Evolutionary conservation across 139 green algal species (phyloP).

Genomic region (Marvania coccoides): DNA sequence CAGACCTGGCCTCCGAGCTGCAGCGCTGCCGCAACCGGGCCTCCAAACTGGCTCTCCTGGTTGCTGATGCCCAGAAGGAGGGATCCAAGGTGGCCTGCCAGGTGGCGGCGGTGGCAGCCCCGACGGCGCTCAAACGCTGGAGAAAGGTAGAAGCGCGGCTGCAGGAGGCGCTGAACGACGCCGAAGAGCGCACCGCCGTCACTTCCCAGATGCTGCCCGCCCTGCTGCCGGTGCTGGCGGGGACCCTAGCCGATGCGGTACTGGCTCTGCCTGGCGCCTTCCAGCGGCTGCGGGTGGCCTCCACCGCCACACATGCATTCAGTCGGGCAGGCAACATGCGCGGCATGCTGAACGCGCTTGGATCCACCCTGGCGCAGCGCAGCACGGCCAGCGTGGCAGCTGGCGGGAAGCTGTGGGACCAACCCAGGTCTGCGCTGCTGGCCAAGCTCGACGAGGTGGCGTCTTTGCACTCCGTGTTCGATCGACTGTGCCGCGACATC

Average conservation of each 20-base stretch:
- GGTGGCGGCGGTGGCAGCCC: not conserved
- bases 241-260: slow-evolving; percentile 16
- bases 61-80: not conserved
- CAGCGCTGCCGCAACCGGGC: not conserved
- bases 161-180: not conserved
- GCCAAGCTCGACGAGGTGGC: slow-evolving; percentile 54
- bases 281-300: slow-evolving; percentile 76
- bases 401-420: slow-evolving; percentile 66
- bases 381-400: slow-evolving; percentile 61
- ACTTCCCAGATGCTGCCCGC: not conserved
- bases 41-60: not conserved
- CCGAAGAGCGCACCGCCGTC: not conserved
- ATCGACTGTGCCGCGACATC: not conserved
- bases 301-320: slow-evolving; percentile 88
- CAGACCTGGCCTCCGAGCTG: not conserved
- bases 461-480: slow-evolving; percentile 10
- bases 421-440: slow-evolving; percentile 62
- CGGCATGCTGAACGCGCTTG: slow-evolving; percentile 74
- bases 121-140: not conserved
- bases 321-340: slow-evolving; percentile 73
- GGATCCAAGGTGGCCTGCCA: not conserved
- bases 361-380: slow-evolving; percentile 70
- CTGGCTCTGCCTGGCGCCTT: slow-evolving; percentile 65
- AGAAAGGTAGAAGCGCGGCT: not conserved
- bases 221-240: not conserved